Conservation (phyloP, 108 stramenopile genomes). For the Epithemia pelagica region DNA sequence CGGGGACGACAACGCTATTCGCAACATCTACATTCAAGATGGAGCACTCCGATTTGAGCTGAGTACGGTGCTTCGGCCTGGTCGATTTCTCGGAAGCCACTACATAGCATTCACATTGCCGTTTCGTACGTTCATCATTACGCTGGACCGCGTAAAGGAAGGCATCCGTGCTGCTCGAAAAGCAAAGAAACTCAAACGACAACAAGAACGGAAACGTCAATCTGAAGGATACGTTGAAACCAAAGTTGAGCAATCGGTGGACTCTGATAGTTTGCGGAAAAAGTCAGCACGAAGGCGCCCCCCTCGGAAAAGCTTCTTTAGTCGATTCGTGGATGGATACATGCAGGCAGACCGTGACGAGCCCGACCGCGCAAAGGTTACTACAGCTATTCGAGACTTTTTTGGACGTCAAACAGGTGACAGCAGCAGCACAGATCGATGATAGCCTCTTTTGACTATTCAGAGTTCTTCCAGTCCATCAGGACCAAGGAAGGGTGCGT, state of each 20-base stretch:
- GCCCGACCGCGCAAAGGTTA: constrained; percentile 49
- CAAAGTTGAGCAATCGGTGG: background rate
- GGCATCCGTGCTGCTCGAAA: constrained; percentile 69
- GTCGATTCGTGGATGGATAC: constrained; percentile 83
- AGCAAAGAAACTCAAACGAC: constrained; percentile 44
- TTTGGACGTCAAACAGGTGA: constrained; percentile 49
- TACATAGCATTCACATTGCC: constrained; percentile 85
- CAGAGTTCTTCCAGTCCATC: too few relatives aligned
- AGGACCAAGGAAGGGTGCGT: too few relatives aligned
- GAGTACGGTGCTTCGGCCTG: constrained; percentile 69
- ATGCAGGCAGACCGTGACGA: constrained; percentile 47
- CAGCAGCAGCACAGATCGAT: too few relatives aligned
- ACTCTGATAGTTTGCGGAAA: background rate
- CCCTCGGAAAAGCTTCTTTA: constrained; percentile 56
- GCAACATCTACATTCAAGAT: constrained; percentile 64
- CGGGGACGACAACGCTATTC: constrained; percentile 74
- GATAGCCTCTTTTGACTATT: too few relatives aligned
- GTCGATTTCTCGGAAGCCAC: constrained; percentile 79
- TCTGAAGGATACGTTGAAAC: background rate
- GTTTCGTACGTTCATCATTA: constrained; percentile 75
- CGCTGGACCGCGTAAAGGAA: constrained; percentile 69
- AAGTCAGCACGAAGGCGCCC: background rate
- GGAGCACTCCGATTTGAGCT: constrained; percentile 78
- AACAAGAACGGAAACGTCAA: constrained; percentile 1
- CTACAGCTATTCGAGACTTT: constrained; percentile 67